phyloP scores from a whole-genome alignment of 202 grass and related monocot species.

The Zoysia matrella region DNA sequence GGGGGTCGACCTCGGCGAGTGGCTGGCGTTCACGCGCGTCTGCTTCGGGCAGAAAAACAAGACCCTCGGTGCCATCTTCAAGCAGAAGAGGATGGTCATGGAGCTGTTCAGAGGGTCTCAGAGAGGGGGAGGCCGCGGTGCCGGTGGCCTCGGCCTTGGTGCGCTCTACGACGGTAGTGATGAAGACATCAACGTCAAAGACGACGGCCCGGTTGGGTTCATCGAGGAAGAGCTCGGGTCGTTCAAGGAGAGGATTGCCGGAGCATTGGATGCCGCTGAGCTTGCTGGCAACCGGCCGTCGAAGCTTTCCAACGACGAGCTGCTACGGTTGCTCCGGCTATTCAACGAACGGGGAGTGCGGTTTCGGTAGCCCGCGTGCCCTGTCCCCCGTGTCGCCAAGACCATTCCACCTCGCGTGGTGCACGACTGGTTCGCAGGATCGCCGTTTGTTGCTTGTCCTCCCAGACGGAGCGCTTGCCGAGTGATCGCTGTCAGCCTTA shows the following conservation, averaged over 20 bases:
- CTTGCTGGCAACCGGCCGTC: constrained; percentile 67
- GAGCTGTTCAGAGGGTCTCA: constrained; percentile 56
- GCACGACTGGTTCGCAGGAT: neutral
- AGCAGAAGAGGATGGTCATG: constrained; percentile 81
- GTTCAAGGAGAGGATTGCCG: constrained; percentile 61
- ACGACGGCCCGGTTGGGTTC: neutral
- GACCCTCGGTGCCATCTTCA: constrained; percentile 92
- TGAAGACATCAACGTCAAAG: constrained; percentile 9
- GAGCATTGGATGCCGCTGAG: constrained; percentile 55
- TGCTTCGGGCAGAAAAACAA: constrained; percentile 93
- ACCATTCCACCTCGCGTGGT: neutral
- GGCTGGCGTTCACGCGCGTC: constrained; percentile 77
- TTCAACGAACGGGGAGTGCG: constrained; percentile 68
- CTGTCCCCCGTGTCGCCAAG: neutral
- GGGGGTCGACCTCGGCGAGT: constrained; percentile 59
- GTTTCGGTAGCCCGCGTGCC: constrained; percentile 51
- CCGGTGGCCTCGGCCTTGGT: neutral
- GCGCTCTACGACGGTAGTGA: constrained; percentile 17
- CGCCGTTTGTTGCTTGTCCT: neutral
- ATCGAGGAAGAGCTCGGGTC: constrained; percentile 32
- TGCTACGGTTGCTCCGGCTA: constrained; percentile 61
- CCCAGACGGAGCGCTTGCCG: neutral
- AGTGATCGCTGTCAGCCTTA: neutral
- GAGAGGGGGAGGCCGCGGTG: neutral
- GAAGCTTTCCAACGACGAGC: constrained; percentile 75